Percentiles rank a stretch among this genome's conserved stretches.
Evolutionary conservation across 257 asterid species (phyloP).

Genomic region (Forsythia viridissima): DNA sequence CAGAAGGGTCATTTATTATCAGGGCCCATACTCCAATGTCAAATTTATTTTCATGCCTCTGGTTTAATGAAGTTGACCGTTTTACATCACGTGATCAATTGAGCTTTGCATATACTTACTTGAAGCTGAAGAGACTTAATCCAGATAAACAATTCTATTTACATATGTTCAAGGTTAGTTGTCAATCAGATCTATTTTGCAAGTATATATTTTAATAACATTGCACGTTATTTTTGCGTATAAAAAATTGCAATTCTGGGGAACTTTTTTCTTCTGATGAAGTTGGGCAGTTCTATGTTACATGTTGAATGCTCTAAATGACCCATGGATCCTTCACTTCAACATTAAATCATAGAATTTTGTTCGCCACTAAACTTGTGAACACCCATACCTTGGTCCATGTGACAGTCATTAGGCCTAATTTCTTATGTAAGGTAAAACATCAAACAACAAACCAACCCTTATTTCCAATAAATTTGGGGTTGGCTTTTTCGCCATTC

Average conservation of each 20-base stretch:
- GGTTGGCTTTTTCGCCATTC: neutral
- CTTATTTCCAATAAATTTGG: neutral
- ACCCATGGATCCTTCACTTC: neutral
- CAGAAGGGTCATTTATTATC: slow-evolving; percentile 90
- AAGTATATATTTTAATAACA: neutral
- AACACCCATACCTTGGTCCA: neutral
- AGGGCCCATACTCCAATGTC: slow-evolving; percentile 94
- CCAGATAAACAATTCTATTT: slow-evolving; percentile 59
- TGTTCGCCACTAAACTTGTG: neutral
- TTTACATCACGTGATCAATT: slow-evolving; percentile 94
- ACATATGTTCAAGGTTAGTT: slow-evolving; percentile 83
- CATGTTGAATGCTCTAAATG: neutral
- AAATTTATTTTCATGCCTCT: slow-evolving; percentile 87
- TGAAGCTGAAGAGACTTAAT: slow-evolving; percentile 78
- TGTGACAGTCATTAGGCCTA: neutral
- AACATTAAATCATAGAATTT: neutral
- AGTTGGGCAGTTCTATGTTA: neutral
- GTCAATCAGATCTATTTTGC: neutral
- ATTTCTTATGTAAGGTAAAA: neutral
- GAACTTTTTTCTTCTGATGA: neutral
- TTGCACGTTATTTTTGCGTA: slow-evolving; percentile 1
- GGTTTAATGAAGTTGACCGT: slow-evolving; percentile 90
- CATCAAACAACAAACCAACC: neutral
- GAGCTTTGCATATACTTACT: slow-evolving; percentile 84
- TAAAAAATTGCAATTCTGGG: neutral